Conservation (phyloP, 352 stramenopile genomes). For the Globisporangium lucens region DNA sequence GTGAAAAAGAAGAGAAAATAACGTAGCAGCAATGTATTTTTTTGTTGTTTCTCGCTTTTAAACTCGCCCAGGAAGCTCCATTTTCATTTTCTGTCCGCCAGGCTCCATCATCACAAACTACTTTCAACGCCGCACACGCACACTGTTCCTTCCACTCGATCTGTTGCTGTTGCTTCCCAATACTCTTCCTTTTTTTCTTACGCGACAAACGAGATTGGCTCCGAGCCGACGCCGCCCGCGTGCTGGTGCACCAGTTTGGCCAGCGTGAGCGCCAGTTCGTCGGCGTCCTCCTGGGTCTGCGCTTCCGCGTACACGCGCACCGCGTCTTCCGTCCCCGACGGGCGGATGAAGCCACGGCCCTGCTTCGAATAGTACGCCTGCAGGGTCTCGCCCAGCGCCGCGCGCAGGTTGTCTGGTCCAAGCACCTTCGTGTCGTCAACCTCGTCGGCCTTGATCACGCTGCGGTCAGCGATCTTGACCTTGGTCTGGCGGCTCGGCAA, state of each 20-base stretch:
- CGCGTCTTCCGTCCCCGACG: slow-evolving; percentile 97
- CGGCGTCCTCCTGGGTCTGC: slow-evolving; percentile 83
- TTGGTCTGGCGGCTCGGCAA: slow-evolving; percentile 91
- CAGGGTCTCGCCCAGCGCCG: slow-evolving; percentile 47
- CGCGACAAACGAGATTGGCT: slow-evolving; percentile 65
- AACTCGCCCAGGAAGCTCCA: not conserved
- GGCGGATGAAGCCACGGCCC: slow-evolving; percentile 91
- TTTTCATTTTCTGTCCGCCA: not conserved
- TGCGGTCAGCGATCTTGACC: slow-evolving; percentile 74
- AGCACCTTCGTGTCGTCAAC: slow-evolving; percentile 72
- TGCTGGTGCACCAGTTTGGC: slow-evolving; percentile 78
- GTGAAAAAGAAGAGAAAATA: slow-evolving; percentile 5
- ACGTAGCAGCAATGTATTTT: slow-evolving; percentile 4
- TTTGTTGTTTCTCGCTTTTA: slow-evolving; percentile 3
- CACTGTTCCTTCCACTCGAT: not conserved
- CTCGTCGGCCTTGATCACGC: slow-evolving; percentile 53
- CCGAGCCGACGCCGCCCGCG: slow-evolving; percentile 62
- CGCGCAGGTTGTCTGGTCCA: slow-evolving; percentile 53
- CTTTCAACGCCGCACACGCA: not conserved
- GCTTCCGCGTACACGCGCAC: slow-evolving; percentile 98
- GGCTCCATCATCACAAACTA: not conserved
- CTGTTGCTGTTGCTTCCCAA: not conserved
- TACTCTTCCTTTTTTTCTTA: slow-evolving; percentile 22
- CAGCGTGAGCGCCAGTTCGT: slow-evolving; percentile 87
- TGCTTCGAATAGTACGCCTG: slow-evolving; percentile 54